Base-by-base conservation (phyloP, 176 grass and related monocot genomes). In the Oryza coarctata region DNA sequence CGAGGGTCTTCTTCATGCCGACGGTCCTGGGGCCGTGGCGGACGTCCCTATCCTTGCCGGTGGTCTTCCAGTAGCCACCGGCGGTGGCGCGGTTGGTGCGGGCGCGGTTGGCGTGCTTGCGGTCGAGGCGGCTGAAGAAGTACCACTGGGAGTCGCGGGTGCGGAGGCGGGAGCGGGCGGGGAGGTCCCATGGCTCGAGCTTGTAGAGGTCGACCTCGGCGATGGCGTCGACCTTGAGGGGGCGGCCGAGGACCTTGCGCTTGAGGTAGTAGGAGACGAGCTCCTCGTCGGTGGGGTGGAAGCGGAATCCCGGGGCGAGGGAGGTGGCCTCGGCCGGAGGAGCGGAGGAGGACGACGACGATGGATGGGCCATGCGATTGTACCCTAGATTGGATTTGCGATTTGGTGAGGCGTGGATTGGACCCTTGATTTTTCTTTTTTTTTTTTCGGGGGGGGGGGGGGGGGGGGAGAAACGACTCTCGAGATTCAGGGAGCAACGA, bases 1-100 rank as follows among this genome's bases (percentile, higher is more conserved):
- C 95, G 55, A 98, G 92, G 31, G 95, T 98, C 82, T 95, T 98
- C 88, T 98, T 98, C 92, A 98, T 95, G 40, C 95, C 95, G 1
- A 93, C 95, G 23, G 93, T 9, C 38, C 77, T 76, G 8, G 61
- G 9, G 0, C 90, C 90, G 23, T 92, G 73, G 79, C 82, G 85
- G 52, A 98, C 88, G 82, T 89, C 86, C 26, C 95, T 86, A 65
- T 98, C 95, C 90, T 98, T 98, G 0, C 95, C 95, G 5, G 95
- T 98, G 40, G 95, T 98, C 88, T 98, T 98, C 95, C 95, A 98
- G 88, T 98, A 98, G 2, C 95, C 95, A 0, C 79, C 84, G 1
- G 77, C 64, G 35, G 95, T 98, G 43, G 92, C 88, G 11, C 95
- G 88, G 81, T 97, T 94, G 52, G 92, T 94, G 79, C 94, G 90